Evolutionary conservation across 129 eudicot species (phyloP), one percentile per base, ranked within the genome.

Genomic region (Saposhnikovia divaricata): DNA sequence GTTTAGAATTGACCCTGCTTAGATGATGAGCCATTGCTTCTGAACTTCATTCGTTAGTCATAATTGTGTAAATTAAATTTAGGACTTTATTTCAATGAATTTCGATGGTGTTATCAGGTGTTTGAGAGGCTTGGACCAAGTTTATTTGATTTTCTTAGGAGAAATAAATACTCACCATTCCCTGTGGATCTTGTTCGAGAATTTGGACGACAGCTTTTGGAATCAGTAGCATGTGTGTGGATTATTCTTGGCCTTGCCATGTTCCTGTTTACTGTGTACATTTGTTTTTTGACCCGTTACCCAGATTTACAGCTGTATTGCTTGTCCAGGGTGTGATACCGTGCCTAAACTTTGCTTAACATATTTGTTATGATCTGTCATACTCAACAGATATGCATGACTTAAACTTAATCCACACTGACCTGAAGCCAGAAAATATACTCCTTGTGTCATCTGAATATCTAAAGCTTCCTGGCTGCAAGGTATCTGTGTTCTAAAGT

Each of bases 101-200:
- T 88, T 85, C 65, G 66, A 84, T 91, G 93, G 85, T 90, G 74
- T 83, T 86, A 86, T 83, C 93, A 94, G 98, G 97, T 94, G 80
- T 94, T 91, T 94, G 98, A 94, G 98, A 94, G 90, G 98, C 98
- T 94, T 90, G 98, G 97, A 87, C 98, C 98, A 86, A 94, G 98
- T 88, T 90, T 94, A 89, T 94, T 84, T 90, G 97, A 91, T 90
- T 86, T 91, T 80, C 90, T 94, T 84, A 87, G 84, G 93, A 90
- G 89, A 90, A 94, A 91, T 86, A 89, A 83, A 85, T 94, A 94
- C 88, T 84, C 86, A 85, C 89, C 97, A 79, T 88, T 90, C 82
- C 97, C 93, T 85, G 87, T 91, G 89, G 98, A 91, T 87, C 96
- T 94, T 94, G 98, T 91, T 84, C 96, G 98, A 31, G 97, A 94